Percentiles rank a stretch among this genome's conserved stretches.
phyloP scores from a whole-genome alignment of 768 basidiomycete species.

The Botryobasidium botryosum region DNA sequence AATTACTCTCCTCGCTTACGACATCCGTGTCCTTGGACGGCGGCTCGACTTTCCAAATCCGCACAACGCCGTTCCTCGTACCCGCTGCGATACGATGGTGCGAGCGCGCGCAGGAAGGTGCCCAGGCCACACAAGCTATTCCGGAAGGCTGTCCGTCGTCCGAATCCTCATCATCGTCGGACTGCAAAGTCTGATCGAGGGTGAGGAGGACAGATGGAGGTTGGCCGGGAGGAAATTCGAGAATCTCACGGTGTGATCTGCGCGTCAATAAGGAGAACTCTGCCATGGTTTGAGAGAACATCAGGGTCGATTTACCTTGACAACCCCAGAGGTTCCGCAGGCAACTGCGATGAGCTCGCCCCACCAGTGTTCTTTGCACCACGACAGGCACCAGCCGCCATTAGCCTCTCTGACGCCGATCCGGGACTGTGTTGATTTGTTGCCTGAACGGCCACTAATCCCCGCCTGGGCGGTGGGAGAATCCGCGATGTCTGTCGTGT shows the following conservation, averaged over 20 bases:
- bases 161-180: constrained; percentile 17
- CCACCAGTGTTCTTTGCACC: constrained; percentile 96
- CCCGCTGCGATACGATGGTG: constrained; percentile 93
- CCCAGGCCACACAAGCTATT: constrained; percentile 80
- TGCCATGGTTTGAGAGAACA: no score
- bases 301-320: constrained; percentile 41
- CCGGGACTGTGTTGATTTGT: constrained; percentile 25
- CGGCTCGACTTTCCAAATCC: constrained; percentile 75
- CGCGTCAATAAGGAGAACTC: neutral
- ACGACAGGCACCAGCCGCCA: constrained; percentile 84
- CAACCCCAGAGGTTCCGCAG: constrained; percentile 48
- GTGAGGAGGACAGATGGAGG: constrained; percentile 47
- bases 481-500: constrained; percentile 27
- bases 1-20: constrained; percentile 28
- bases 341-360: constrained; percentile 74
- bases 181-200: constrained; percentile 27
- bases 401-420: constrained; percentile 61
- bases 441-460: no score
- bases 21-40: constrained; percentile 27
- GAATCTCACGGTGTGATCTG: constrained; percentile 31
- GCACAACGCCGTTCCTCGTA: constrained; percentile 67
- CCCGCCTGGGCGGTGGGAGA: constrained; percentile 14
- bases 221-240: constrained; percentile 52
- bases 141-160: constrained; percentile 29
- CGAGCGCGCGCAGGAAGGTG: constrained; percentile 81